A percentile compares a stretch with the other conserved stretches of the same genome.
phyloP scores from a whole-genome alignment of 169 alveolate genomes.

The Perkinsus marinus region DNA sequence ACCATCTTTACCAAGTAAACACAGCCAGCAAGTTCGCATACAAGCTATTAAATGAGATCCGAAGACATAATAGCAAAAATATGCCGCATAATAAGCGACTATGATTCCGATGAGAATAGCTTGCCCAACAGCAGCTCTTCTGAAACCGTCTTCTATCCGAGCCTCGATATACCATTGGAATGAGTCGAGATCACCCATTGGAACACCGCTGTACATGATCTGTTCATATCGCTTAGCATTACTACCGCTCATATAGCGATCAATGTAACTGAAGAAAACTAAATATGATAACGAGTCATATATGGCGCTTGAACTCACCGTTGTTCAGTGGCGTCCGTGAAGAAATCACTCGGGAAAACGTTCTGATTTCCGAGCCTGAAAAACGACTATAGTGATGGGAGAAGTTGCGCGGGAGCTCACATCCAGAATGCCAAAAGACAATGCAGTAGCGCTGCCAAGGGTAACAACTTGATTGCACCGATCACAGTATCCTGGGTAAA shows the following conservation, averaged over 20 bases:
- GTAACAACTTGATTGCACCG: background rate
- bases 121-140: background rate
- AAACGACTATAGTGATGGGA: background rate
- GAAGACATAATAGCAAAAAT: background rate
- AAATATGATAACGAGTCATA: background rate
- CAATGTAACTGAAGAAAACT: background rate
- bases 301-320: background rate
- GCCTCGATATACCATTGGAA: background rate
- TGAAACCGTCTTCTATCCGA: background rate
- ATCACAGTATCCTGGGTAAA: background rate
- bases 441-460: background rate
- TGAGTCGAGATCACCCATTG: background rate
- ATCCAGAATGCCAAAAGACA: background rate
- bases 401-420: background rate
- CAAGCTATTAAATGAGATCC: background rate
- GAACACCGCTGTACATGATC: background rate
- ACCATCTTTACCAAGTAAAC: background rate
- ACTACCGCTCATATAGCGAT: background rate
- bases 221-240: background rate
- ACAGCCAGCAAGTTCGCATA: background rate
- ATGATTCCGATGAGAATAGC: background rate
- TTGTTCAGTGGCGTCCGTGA: background rate
- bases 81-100: background rate
- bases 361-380: background rate
- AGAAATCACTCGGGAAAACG: background rate